Conservation (phyloP, 495 filamentous ascomycete species). For the Immersiella caudata region DNA sequence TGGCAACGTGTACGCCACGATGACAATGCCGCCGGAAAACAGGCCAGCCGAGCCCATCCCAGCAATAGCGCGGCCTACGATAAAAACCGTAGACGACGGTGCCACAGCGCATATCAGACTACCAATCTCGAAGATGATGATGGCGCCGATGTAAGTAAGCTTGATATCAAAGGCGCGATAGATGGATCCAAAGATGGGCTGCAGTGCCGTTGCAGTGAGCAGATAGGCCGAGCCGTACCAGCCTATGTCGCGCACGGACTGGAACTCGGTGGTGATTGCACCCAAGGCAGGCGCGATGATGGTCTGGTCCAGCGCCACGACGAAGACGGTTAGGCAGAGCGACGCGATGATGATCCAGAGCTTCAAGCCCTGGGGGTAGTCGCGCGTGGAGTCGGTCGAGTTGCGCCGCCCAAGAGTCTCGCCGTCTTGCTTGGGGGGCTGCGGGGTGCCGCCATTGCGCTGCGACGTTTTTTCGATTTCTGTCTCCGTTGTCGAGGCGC, state of each 20-base stretch:
- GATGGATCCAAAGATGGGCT: constrained; percentile 50
- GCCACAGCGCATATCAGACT: constrained; percentile 55
- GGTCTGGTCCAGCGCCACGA: no score
- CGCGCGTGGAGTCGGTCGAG: no score
- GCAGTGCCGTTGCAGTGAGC: constrained; percentile 48
- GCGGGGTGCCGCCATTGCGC: no score
- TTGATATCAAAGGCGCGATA: constrained; percentile 44
- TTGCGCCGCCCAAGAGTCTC: no score
- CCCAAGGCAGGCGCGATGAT: no score
- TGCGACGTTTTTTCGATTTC: no score
- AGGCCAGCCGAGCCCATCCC: constrained; percentile 47
- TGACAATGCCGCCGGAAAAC: constrained; percentile 33
- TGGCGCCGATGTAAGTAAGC: constrained; percentile 38
- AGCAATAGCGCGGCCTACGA: constrained; percentile 55
- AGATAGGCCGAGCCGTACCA: constrained; percentile 56
- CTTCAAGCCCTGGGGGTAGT: no score
- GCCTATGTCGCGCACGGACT: constrained; percentile 43
- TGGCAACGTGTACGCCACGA: constrained; percentile 33
- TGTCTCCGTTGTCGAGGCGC: no score
- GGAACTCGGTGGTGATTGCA: constrained; percentile 46
- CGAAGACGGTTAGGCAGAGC: no score
- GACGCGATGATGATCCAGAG: no score
- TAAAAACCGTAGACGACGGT: constrained; percentile 48
- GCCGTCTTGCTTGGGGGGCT: no score
- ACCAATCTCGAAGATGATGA: constrained; percentile 46